A percentile compares a stretch with the other conserved stretches of the same genome.
These are phyloP conservation scores for Primulina huaijiensis DNA, from an alignment of 257 asterid species.

Conservation along the genomic window DNA sequence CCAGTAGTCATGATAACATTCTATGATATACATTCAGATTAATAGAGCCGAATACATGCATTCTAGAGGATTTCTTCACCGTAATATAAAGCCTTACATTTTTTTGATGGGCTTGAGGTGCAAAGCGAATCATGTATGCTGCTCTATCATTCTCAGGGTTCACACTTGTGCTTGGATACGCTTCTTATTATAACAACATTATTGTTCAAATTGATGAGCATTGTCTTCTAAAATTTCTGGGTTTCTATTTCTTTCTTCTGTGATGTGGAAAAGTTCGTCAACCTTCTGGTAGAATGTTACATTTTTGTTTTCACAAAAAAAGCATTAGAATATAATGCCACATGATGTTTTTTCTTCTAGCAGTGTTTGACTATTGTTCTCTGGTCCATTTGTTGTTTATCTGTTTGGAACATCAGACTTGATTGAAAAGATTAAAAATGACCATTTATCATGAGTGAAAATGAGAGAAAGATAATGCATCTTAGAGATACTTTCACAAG, in stretches of 20 bases:
- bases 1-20: conserved; percentile 1
- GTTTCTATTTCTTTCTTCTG: no score
- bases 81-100: conserved; percentile 93
- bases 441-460: neutral
- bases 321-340: neutral
- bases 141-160: conserved; percentile 22
- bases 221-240: neutral
- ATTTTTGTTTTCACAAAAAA: neutral
- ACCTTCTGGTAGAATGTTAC: neutral
- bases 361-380: neutral
- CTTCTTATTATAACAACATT: neutral
- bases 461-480: neutral
- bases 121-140: conserved; percentile 86
- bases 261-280: no score
- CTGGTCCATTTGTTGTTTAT: neutral
- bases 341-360: neutral
- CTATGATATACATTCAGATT: conserved; percentile 44
- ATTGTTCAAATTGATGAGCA: neutral
- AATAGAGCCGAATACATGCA: conserved; percentile 96
- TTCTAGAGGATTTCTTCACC: conserved; percentile 95
- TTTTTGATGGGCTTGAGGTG: conserved; percentile 96
- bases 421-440: conserved; percentile 11
- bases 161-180: neutral
- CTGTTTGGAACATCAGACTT: neutral
- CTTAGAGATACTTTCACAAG: neutral